A percentile compares a stretch with the other conserved stretches of the same genome.
Evolutionary conservation across 257 asterid species (phyloP).

Genomic region (Solanum virginianum): DNA sequence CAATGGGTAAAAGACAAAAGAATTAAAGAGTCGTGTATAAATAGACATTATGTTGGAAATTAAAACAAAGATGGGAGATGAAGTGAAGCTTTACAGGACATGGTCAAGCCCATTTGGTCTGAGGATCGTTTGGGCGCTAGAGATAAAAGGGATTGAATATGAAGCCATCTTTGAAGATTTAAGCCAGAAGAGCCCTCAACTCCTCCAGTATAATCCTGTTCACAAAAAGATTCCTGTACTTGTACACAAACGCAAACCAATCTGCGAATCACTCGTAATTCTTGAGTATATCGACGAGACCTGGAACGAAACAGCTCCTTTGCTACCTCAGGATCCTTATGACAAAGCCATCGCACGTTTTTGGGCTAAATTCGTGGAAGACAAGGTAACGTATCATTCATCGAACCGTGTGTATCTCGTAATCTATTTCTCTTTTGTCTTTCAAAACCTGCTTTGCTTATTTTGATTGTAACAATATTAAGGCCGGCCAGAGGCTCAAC

Average conservation of each 20-base stretch:
- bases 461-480: too few relatives aligned
- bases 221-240: constrained; percentile 50
- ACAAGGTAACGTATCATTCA: background rate
- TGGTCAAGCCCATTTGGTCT: constrained; percentile 56
- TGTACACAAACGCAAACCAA: constrained; percentile 56
- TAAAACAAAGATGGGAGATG: constrained; percentile 37
- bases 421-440: too few relatives aligned
- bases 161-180: constrained; percentile 46
- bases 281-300: constrained; percentile 68
- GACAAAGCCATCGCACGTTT: constrained; percentile 52
- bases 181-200: constrained; percentile 37
- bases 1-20: too few relatives aligned
- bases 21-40: background rate
- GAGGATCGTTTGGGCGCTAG: constrained; percentile 46
- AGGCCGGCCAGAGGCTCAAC: too few relatives aligned
- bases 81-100: constrained; percentile 51
- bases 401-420: too few relatives aligned
- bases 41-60: background rate
- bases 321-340: constrained; percentile 54
- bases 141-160: constrained; percentile 41
- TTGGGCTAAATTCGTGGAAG: constrained; percentile 70
- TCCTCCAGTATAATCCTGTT: constrained; percentile 46
- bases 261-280: constrained; percentile 64
- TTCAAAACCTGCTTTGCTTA: too few relatives aligned
- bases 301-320: constrained; percentile 41